These are phyloP conservation scores for Chrysanthemum makinoi DNA, from an alignment of 129 eudicot species.

Conservation along the genomic window DNA sequence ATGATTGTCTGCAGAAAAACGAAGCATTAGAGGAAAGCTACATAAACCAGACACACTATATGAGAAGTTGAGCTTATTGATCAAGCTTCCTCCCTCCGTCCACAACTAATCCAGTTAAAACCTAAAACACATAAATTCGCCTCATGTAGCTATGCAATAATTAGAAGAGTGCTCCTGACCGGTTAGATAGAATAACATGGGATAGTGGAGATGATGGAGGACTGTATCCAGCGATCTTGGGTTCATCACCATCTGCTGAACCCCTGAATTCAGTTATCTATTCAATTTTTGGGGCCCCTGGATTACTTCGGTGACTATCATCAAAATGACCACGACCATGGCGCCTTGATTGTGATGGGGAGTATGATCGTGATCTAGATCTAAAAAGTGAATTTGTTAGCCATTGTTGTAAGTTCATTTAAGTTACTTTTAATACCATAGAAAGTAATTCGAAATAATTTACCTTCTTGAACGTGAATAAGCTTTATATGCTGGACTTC, in stretches of 20 bases:
- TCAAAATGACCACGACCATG: slow-evolving; percentile 63
- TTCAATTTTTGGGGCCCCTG: slow-evolving; percentile 83
- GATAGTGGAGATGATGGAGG: slow-evolving; percentile 91
- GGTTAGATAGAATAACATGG: slow-evolving; percentile 67
- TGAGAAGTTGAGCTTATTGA: slow-evolving; percentile 37
- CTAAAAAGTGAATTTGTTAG: slow-evolving; percentile 30
- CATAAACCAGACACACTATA: slow-evolving; percentile 37
- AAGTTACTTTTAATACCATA: no score
- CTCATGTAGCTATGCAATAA: no score
- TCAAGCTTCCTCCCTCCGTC: slow-evolving; percentile 44
- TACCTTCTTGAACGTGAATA: no score
- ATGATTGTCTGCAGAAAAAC: slow-evolving; percentile 72
- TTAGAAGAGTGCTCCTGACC: slow-evolving; percentile 99
- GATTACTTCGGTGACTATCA: slow-evolving; percentile 67
- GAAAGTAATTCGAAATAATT: no score
- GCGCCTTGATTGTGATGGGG: slow-evolving; percentile 84
- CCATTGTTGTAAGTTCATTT: no score
- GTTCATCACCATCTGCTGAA: slow-evolving; percentile 56
- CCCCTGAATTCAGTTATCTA: slow-evolving; percentile 96
- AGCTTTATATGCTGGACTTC: no score
- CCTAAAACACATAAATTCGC: no score
- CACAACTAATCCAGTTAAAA: no score
- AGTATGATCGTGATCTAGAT: slow-evolving; percentile 81
- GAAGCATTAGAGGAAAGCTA: slow-evolving; percentile 41
- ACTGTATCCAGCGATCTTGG: slow-evolving; percentile 75